phyloP scores from a whole-genome alignment of 2,329 filamentous ascomycete species.

The Decorospora gaudefroyi region DNA sequence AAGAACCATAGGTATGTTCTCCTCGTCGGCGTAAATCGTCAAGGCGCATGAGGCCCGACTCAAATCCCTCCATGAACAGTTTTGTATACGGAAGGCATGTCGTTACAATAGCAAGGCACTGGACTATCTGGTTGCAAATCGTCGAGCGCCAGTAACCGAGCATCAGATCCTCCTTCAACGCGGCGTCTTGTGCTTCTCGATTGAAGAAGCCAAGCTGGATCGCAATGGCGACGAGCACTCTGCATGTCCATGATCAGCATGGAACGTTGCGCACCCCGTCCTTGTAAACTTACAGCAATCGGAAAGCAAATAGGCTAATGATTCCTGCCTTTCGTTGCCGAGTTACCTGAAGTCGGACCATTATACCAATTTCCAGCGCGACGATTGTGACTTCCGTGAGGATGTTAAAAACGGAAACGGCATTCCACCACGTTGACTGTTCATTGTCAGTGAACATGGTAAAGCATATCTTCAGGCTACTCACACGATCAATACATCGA shows the following conservation, averaged over 20 bases:
- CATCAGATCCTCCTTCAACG: slow-evolving; percentile 22
- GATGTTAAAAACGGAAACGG: slow-evolving; percentile 22
- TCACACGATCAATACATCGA: slow-evolving; percentile 24
- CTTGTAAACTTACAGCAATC: slow-evolving; percentile 23
- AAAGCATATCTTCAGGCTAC: neutral
- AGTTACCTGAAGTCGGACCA: slow-evolving; percentile 19
- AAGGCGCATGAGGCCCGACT: slow-evolving; percentile 30
- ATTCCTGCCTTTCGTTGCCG: slow-evolving; percentile 22
- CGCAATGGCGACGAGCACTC: slow-evolving; percentile 20
- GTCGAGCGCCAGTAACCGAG: slow-evolving; percentile 38
- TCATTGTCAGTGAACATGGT: neutral
- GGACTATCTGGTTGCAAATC: slow-evolving; percentile 32
- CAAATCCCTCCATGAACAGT: slow-evolving; percentile 37
- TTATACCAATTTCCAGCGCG: slow-evolving; percentile 26
- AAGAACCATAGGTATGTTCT: slow-evolving; percentile 17
- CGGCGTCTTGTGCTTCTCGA: slow-evolving; percentile 13
- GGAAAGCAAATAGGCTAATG: slow-evolving; percentile 28
- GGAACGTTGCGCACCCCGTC: neutral
- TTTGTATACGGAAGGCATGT: slow-evolving; percentile 38
- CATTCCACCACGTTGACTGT: slow-evolving; percentile 28
- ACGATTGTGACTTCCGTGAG: slow-evolving; percentile 29
- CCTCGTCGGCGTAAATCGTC: slow-evolving; percentile 24
- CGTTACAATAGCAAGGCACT: slow-evolving; percentile 33
- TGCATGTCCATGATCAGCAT: slow-evolving; percentile 6
- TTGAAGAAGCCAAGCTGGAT: slow-evolving; percentile 26